Evolutionary conservation across 2,329 filamentous ascomycete genomes (phyloP).

Genomic region (Fusarium proliferatum): DNA sequence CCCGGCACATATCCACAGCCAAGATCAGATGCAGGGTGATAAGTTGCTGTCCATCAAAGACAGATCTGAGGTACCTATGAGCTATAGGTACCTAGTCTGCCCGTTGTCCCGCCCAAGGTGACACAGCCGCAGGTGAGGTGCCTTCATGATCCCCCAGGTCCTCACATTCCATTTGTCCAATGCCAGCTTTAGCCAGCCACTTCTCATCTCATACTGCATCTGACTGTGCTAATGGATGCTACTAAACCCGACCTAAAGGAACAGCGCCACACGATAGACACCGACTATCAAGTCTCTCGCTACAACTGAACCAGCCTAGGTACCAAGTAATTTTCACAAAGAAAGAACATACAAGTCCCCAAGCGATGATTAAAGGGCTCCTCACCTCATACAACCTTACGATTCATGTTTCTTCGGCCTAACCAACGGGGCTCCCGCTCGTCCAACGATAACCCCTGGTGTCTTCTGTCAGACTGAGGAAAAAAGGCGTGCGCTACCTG

Average conservation of each 20-base stretch:
- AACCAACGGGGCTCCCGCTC: constrained; percentile 1
- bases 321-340: background rate
- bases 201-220: constrained; percentile 27
- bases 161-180: constrained; percentile 15
- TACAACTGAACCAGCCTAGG: background rate
- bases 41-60: constrained; percentile 16
- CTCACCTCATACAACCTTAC: background rate
- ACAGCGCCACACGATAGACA: constrained; percentile 1
- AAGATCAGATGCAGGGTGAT: constrained; percentile 28
- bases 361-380: constrained; percentile 16
- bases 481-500: constrained; percentile 32
- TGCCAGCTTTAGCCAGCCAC: constrained; percentile 21
- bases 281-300: background rate
- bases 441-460: constrained; percentile 29
- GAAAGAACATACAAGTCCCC: background rate
- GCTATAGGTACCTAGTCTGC: background rate
- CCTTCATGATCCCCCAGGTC: constrained; percentile 15
- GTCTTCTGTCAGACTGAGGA: constrained; percentile 14
- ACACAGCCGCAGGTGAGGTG: constrained; percentile 29
- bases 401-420: constrained; percentile 4
- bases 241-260: background rate
- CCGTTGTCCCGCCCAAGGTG: constrained; percentile 25
- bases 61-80: constrained; percentile 19
- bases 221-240: constrained; percentile 13
- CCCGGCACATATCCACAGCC: constrained; percentile 6